Conservation (phyloP, 2,329 filamentous ascomycete genomes). For the Alternaria brassicae region DNA sequence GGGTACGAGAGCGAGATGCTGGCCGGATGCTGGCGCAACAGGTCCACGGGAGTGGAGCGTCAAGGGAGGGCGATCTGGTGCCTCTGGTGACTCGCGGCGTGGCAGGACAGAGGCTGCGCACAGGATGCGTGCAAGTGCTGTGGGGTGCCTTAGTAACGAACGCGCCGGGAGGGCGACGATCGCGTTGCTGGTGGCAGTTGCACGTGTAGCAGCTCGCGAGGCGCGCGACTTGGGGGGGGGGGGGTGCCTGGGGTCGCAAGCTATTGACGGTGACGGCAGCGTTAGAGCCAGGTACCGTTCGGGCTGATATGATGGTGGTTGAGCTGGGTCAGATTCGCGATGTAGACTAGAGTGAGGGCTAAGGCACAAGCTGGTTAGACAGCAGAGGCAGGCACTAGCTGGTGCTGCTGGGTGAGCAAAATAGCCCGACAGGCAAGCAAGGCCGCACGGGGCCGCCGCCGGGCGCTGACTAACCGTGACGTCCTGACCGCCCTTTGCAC, state of each 20-base stretch:
- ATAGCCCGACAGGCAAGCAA: conserved; percentile 26
- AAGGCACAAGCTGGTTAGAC: conserved; percentile 46
- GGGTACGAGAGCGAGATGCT: neutral
- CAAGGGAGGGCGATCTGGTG: conserved; percentile 22
- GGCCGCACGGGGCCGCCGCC: neutral
- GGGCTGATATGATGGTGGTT: conserved; percentile 30
- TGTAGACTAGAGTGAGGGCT: conserved; percentile 39
- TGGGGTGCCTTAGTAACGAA: conserved; percentile 23
- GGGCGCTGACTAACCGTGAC: conserved; percentile 30
- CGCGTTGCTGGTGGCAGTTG: conserved; percentile 35
- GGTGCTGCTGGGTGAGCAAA: too few relatives aligned
- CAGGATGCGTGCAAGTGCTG: conserved; percentile 12
- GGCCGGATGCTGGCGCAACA: conserved; percentile 12
- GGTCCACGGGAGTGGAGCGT: conserved; percentile 12
- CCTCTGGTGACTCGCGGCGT: conserved; percentile 25
- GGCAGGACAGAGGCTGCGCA: conserved; percentile 13
- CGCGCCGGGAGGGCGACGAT: conserved; percentile 27
- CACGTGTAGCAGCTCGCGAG: conserved; percentile 44
- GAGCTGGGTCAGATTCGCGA: conserved; percentile 47
- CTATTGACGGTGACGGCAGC: conserved; percentile 31
- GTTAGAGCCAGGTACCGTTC: conserved; percentile 39
- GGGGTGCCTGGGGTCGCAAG: conserved; percentile 30
- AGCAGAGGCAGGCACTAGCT: conserved; percentile 27
- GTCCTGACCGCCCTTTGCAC: conserved; percentile 20
- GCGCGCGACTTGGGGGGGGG: conserved; percentile 31